Conservation (phyloP, 805 yeast species). For the Scheffersomyces spartinae region DNA sequence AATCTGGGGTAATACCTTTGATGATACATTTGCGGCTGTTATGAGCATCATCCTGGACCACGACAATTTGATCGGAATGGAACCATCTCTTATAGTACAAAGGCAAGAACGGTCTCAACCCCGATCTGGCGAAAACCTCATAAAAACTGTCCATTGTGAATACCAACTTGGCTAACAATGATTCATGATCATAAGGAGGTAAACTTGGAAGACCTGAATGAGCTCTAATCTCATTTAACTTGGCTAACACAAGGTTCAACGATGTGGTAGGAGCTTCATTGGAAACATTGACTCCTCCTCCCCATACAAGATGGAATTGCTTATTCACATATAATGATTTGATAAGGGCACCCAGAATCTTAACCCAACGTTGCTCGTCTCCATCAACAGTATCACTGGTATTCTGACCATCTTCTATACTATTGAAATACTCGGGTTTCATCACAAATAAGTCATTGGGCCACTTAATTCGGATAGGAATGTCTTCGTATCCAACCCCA, state of each 20-base stretch:
- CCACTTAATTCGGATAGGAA: slow-evolving; percentile 87
- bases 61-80: slow-evolving; percentile 54
- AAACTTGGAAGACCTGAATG: slow-evolving; percentile 30
- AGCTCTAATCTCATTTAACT: slow-evolving; percentile 43
- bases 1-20: slow-evolving; percentile 72
- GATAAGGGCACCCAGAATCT: slow-evolving; percentile 76
- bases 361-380: slow-evolving; percentile 56
- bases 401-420: slow-evolving; percentile 18
- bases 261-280: slow-evolving; percentile 92
- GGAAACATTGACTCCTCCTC: slow-evolving; percentile 77
- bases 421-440: slow-evolving; percentile 44
- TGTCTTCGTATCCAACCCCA: slow-evolving; percentile 49
- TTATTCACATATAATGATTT: slow-evolving; percentile 60
- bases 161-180: slow-evolving; percentile 57
- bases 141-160: slow-evolving; percentile 54
- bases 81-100: slow-evolving; percentile 79
- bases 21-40: slow-evolving; percentile 49
- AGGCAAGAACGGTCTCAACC: slow-evolving; percentile 57
- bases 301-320: slow-evolving; percentile 59
- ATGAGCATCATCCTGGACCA: slow-evolving; percentile 46
- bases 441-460: slow-evolving; percentile 85
- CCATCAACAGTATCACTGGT: slow-evolving; percentile 31
- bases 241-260: slow-evolving; percentile 54
- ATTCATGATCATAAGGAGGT: slow-evolving; percentile 36
- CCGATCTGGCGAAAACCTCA: slow-evolving; percentile 44